Conservation (phyloP, 139 green algal species). For the Ulvella scutata region DNA sequence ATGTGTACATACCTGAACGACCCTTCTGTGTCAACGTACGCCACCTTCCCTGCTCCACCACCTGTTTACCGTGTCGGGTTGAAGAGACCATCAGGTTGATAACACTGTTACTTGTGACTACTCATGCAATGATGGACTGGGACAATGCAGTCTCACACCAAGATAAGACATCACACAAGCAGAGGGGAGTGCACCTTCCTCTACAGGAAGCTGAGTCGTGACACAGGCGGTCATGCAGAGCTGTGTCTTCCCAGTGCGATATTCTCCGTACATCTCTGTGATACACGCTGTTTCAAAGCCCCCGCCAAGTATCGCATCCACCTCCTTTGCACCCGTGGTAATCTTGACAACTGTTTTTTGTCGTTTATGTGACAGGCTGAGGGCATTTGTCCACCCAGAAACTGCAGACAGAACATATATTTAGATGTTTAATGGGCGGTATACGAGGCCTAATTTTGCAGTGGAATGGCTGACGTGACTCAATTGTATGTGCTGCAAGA, state of each 20-base stretch:
- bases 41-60: conserved; percentile 22
- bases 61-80: background rate
- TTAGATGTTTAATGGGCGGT: background rate
- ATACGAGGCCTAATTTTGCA: no score
- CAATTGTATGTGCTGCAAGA: no score
- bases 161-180: background rate
- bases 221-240: conserved; percentile 75
- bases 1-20: conserved; percentile 58
- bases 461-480: background rate
- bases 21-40: conserved; percentile 86
- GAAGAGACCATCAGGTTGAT: background rate
- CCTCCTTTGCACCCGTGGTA: conserved; percentile 35
- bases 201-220: conserved; percentile 48
- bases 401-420: background rate
- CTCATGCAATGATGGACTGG: background rate
- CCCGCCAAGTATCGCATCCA: conserved; percentile 70
- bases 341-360: conserved; percentile 45
- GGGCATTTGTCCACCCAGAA: conserved; percentile 1
- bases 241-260: conserved; percentile 60
- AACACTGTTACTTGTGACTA: background rate
- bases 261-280: background rate
- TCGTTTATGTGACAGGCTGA: conserved; percentile 6
- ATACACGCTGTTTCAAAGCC: conserved; percentile 55
- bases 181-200: no score
- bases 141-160: background rate